Base-by-base conservation (phyloP, 768 basidiomycete species). In the Hygrocybe punicea region DNA sequence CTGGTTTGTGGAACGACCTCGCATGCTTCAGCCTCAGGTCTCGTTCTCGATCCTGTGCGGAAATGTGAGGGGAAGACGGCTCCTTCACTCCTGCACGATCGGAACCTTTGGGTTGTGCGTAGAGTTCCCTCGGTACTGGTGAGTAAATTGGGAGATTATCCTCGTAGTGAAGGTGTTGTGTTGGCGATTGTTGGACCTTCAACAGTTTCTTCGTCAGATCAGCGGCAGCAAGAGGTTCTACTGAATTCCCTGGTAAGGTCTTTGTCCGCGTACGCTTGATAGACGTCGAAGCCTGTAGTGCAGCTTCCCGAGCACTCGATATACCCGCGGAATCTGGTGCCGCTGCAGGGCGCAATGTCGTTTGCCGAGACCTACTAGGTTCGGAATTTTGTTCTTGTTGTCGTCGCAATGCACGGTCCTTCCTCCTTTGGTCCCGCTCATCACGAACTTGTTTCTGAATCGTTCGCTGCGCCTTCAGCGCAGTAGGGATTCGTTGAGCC, bases 401-500 rank as follows among this genome's bases (percentile, higher is more conserved):
- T 60, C 35, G 65, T 66, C 16, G 63, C 66, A 63, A 57, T 51
- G 73, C 76, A 24, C 81, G 77, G 40, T 84, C 80, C 42, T 76
- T 69, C 61, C 78, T 77, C 51, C 84, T 77, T 58, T 81, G 77
- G 35, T 85, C 81, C 29, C 82, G 75, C 67, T 92, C 89, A 59
- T 87, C 83, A 36, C 79, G 78, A 21, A 89, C 84, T 66, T 91
- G 81, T 45, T 78, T 76, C 17, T 90, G 82, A 53, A 96, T 89
- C 5, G 87, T 85, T 63, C 83, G 84, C 65, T 96, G 93, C 9
- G 91, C 93, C 3, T 78, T 81, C 57, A 96, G 71, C 3, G 93
- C 93, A 1, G 85, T 86, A 4, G 93, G 93, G 54, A 93, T 91
- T 29, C 85, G 79, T 60, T 82, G 84, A 2, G 92, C 93, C 14